phyloP scores from a whole-genome alignment of 441 rosid genomes.

The Euphorbia schlechtendalii region DNA sequence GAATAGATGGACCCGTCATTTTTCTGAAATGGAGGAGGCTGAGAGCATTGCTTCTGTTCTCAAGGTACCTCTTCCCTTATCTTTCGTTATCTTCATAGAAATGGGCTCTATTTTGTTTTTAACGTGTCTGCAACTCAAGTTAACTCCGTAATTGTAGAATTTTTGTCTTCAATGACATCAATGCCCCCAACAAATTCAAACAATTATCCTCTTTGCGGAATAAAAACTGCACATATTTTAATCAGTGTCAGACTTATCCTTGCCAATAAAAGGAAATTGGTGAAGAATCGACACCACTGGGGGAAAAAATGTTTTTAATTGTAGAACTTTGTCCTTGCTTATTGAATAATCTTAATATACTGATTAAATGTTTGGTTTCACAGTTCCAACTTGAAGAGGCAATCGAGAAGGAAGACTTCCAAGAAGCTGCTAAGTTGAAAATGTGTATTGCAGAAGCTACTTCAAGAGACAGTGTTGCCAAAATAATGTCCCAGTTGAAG shows the following conservation, averaged over 20 bases:
- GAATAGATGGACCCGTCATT: constrained; percentile 83
- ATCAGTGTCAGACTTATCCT: background rate
- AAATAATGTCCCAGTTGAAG: constrained; percentile 72
- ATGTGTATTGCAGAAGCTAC: constrained; percentile 61
- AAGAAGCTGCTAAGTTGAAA: constrained; percentile 77
- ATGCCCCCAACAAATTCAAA: no score
- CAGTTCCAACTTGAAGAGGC: constrained; percentile 92
- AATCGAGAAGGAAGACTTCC: constrained; percentile 77
- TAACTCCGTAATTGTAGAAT: no score
- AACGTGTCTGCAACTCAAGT: no score
- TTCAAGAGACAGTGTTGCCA: constrained; percentile 62
- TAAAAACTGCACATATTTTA: background rate
- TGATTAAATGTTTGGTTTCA: constrained; percentile 13
- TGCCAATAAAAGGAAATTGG: background rate
- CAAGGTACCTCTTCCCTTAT: constrained; percentile 36
- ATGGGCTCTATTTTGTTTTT: background rate
- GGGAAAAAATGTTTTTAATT: background rate
- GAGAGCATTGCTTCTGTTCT: constrained; percentile 72
- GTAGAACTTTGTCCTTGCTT: background rate
- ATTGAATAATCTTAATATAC: constrained; percentile 6
- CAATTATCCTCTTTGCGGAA: background rate
- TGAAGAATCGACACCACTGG: constrained; percentile 1
- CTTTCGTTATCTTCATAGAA: background rate
- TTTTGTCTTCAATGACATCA: no score
- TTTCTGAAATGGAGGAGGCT: constrained; percentile 68